Evolutionary conservation across 2,329 filamentous ascomycete genomes (phyloP), one percentile per base, ranked within the genome.

Genomic region (Capronia americana): DNA sequence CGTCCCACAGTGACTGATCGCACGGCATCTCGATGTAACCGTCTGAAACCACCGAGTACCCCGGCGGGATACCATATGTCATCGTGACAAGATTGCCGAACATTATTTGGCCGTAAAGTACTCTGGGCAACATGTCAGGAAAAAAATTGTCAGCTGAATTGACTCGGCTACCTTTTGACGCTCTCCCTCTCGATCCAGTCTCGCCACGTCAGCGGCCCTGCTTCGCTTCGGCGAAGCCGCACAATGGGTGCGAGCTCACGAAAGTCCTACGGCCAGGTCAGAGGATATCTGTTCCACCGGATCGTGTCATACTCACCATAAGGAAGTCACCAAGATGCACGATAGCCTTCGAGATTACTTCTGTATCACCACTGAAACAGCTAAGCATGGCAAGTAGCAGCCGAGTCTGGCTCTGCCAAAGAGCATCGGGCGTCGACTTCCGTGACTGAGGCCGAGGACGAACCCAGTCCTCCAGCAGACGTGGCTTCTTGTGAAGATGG

Each of bases 21-120:
- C 73, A 74, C 23, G 75, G 74, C 59, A 77, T 72, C 57, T 77
- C 76, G 57, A 78, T 73, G 48, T 75, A 73, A 12, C 77, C 69
- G 59, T 78, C 76, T 41, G 77, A 73, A 4, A 73, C 74, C 3
- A 75, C 70, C 20, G 74, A 74, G 50, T 77, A 75, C 11, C 73
- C 75, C 8, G 76, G 75, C 4, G 70, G 73, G 24, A 76, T 70
- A 20, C 74, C 75, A 58, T 76, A 78, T 6, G 73, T 73, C 38
- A 76, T 73, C 4, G 73, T 75, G 17, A 76, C 72, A 11, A 77
- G 68, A 38, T 75, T 77, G 55, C 73, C 75, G 48, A 76, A 67
- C 54, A 77, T 72, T 57, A 75, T 75, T 41, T 77, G 74, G 10
- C 73, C 74, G 57, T 75, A 77, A 3, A 77, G 68, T 3, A 76